A percentile compares a stretch with the other conserved stretches of the same genome.
phyloP scores from a whole-genome alignment of 805 yeast species.

The Yarrowia yakushimensis region DNA sequence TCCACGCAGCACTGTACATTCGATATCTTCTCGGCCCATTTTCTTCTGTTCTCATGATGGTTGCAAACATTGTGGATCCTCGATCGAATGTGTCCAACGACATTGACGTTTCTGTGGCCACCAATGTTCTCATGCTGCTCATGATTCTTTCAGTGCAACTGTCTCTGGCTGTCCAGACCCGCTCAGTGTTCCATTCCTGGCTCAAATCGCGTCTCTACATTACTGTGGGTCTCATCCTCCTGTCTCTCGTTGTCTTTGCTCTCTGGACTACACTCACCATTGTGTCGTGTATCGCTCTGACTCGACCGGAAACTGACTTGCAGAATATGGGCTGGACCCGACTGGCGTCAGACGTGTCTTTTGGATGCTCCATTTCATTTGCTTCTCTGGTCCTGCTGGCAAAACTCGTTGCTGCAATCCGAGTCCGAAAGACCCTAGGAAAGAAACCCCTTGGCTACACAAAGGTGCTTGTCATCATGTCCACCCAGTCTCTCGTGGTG shows the following conservation, averaged over 20 bases:
- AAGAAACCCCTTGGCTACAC: conserved; percentile 76
- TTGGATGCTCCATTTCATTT: conserved; percentile 63
- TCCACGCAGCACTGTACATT: not conserved
- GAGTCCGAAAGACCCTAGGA: conserved; percentile 72
- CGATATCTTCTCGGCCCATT: not conserved
- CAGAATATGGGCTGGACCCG: not conserved
- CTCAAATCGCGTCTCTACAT: not conserved
- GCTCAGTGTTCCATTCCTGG: conserved; percentile 13
- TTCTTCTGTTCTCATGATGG: not conserved
- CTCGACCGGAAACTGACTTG: not conserved
- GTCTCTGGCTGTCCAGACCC: not conserved
- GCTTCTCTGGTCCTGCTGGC: conserved; percentile 56
- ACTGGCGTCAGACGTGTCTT: conserved; percentile 32
- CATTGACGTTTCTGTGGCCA: not conserved
- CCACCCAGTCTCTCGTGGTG: conserved; percentile 72
- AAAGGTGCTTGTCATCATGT: conserved; percentile 77
- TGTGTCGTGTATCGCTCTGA: not conserved
- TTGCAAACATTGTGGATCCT: not conserved
- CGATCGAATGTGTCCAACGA: not conserved
- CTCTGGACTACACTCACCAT: not conserved
- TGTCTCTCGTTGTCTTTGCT: not conserved
- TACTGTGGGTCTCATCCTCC: not conserved
- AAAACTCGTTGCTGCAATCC: conserved; percentile 68
- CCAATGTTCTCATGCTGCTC: not conserved
- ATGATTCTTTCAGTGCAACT: not conserved